Base-by-base conservation (phyloP, 768 basidiomycete species). In the Pleurotus tuoliensis region DNA sequence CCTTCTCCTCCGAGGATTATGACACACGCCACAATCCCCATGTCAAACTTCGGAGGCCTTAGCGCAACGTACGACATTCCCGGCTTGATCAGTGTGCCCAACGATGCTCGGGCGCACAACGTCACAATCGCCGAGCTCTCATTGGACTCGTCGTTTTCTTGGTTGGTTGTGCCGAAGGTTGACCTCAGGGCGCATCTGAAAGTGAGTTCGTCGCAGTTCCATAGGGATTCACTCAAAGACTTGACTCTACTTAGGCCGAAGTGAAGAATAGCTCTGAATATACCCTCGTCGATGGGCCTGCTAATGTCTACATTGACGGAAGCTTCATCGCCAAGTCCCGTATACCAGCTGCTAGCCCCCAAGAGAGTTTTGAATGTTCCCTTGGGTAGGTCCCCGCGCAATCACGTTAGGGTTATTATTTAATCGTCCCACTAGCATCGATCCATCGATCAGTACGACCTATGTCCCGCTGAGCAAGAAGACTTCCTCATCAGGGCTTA, bases 271-370 rank as follows among this genome's bases (percentile, higher is more conserved):
- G 66, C 2, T 76, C 74, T 0, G 69, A 75, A 27, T 76, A 71
- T 49, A 70, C 73, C 0, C 62, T 78, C 5, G 59, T 76, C 9
- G 57, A 52, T 3, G 76, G 76, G 0, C 61, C 54, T 1, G 72
- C 71, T 1, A 75, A 67, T 48, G 66, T 77, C 25, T 76, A 74
- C 55, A 71, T 78, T 2, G 73, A 77, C 51, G 74, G 76, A 5
- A 73, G 70, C 57, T 76, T 76, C 63, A 74, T 73, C 9, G 69
- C 74, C 20, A 63, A 66, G 8, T 71, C 74, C 0, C 47, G 46
- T 15, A 56, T 78, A 7, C 70, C 71, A 4, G 53, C 60, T 0
- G 73, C 73, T 11, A 71, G 72, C 38, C 74, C 77, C 0, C 63
- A 70, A 40, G 77, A 76, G 56, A 70, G 59, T 43, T 78, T 78